These are phyloP conservation scores for Umbelopsis sp. DNA, from an alignment of 192 early-diverging fungal genomes.

Conservation along the genomic window DNA sequence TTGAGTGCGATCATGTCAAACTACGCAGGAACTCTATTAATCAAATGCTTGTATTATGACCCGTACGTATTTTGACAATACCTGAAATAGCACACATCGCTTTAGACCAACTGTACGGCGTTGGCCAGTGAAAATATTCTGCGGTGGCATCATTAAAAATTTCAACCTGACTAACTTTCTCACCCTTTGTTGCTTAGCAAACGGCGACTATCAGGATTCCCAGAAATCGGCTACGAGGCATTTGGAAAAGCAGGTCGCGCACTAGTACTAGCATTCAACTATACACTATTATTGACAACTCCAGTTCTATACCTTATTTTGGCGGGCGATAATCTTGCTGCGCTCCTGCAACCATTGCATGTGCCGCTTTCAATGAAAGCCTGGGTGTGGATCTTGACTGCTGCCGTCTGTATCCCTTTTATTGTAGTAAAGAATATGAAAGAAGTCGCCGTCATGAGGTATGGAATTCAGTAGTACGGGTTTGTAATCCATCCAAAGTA, in stretches of 20 bases:
- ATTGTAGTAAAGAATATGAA: slow-evolving; percentile 71
- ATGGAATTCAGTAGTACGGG: neutral
- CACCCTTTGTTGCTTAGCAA: neutral
- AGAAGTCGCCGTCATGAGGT: slow-evolving; percentile 62
- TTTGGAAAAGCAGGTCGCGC: slow-evolving; percentile 68
- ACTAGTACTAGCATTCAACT: slow-evolving; percentile 62
- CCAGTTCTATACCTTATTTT: slow-evolving; percentile 74
- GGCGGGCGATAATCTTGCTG: slow-evolving; percentile 67
- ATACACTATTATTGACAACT: slow-evolving; percentile 65
- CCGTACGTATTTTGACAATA: neutral
- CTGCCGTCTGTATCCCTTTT: slow-evolving; percentile 70
- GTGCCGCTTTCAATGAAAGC: slow-evolving; percentile 44
- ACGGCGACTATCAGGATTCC: slow-evolving; percentile 20
- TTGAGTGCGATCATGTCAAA: slow-evolving; percentile 52
- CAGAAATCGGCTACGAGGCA: slow-evolving; percentile 71
- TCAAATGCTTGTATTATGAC: slow-evolving; percentile 52
- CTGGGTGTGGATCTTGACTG: slow-evolving; percentile 69
- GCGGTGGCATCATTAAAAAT: neutral
- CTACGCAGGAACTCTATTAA: slow-evolving; percentile 56
- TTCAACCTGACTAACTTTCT: neutral
- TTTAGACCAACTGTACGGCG: too few species aligned
- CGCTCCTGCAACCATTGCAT: slow-evolving; percentile 47
- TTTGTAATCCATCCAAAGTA: too few species aligned
- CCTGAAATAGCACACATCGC: neutral
- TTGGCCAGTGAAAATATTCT: too few species aligned